Evolutionary conservation across 2,329 filamentous ascomycete genomes (phyloP).

Genomic region (Colletotrichum magnum): DNA sequence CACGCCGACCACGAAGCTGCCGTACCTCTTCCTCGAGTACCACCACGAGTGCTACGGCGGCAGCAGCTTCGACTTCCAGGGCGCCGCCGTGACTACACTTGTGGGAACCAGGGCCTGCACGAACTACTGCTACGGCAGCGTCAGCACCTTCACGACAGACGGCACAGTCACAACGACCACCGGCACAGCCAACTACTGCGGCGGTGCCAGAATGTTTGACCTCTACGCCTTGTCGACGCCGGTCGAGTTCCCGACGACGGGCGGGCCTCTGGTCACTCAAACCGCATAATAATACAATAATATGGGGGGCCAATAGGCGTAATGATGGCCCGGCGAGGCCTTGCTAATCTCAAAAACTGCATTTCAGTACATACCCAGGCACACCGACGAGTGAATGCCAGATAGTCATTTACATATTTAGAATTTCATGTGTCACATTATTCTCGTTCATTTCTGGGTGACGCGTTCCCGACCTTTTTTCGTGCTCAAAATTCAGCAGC

Average conservation of each 20-base stretch:
- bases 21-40: constrained; percentile 51
- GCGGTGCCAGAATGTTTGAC: constrained; percentile 52
- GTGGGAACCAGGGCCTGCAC: constrained; percentile 49
- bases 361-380: constrained; percentile 26
- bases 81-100: constrained; percentile 44
- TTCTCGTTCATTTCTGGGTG: background rate
- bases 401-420: constrained; percentile 21
- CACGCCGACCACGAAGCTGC: constrained; percentile 44
- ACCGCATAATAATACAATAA: constrained; percentile 16
- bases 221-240: constrained; percentile 46
- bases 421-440: background rate
- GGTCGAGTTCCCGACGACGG: constrained; percentile 43
- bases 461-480: background rate
- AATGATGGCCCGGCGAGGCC: constrained; percentile 5
- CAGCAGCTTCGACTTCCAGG: constrained; percentile 43
- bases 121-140: constrained; percentile 46
- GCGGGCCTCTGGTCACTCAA: constrained; percentile 40
- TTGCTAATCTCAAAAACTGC: constrained; percentile 12
- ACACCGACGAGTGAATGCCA: constrained; percentile 16
- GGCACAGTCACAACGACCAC: constrained; percentile 44
- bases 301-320: background rate
- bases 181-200: constrained; percentile 48
- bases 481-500: constrained; percentile 17
- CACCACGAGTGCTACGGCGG: constrained; percentile 52
- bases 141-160: constrained; percentile 41